Percentiles rank a stretch among this genome's conserved stretches.
Conservation (phyloP, 2,329 filamentous ascomycete species). For the Ramularia collo-cygni region DNA sequence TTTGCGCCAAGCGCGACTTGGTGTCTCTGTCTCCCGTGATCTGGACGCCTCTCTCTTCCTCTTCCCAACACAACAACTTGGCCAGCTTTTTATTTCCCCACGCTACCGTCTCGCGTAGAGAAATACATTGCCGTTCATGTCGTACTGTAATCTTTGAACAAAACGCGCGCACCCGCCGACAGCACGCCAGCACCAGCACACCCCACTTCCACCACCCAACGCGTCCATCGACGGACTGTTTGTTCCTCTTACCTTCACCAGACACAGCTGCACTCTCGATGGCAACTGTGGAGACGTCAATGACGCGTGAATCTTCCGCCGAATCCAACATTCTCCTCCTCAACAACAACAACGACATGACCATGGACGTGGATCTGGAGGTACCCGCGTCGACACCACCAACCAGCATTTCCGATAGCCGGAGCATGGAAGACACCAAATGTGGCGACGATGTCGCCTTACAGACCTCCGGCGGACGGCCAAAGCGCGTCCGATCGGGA, state of each 20-base stretch:
- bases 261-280: background rate
- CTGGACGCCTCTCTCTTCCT: no score
- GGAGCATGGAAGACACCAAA: constrained; percentile 44
- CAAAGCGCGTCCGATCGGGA: constrained; percentile 50
- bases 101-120: no score
- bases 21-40: no score
- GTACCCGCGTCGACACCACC: constrained; percentile 60
- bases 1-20: no score
- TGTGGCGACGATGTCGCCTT: constrained; percentile 17
- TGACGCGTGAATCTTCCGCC: constrained; percentile 33
- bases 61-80: no score
- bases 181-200: no score
- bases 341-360: constrained; percentile 24
- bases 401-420: constrained; percentile 58
- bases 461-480: constrained; percentile 34
- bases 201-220: no score
- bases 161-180: no score
- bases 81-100: no score
- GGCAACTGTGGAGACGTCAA: constrained; percentile 13
- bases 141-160: no score
- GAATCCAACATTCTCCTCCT: constrained; percentile 21
- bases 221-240: no score
- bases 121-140: no score
- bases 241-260: background rate
- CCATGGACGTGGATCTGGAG: constrained; percentile 33